Base-by-base conservation (phyloP, 2,329 filamentous ascomycete species). In the Penicillium sp. region DNA sequence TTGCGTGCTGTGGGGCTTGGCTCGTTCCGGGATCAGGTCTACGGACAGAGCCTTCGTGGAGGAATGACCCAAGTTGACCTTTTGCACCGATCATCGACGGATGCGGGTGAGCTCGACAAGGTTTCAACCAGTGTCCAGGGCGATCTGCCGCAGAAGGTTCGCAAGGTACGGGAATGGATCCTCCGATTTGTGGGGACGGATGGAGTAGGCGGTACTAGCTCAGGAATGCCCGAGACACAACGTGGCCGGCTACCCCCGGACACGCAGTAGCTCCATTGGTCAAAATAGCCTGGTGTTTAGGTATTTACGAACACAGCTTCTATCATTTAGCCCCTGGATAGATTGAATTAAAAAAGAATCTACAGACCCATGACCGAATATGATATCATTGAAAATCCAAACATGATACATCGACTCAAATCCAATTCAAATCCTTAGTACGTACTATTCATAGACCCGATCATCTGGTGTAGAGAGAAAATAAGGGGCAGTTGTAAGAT, bases 1-100 rank as follows among this genome's bases (percentile, higher is more conserved):
- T 70, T 96, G 57, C 86, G 87, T 55, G 92, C 93, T 65, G 86
- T 96, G 7, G 91, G 89, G 1, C 79, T 98, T 51, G 85, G 86
- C 52, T 85, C 86, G 4, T 98, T 93, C 71, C 83, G 83, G 51
- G 84, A 86, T 47, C 87, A 84, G 65, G 93, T 97, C 0, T 92
- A 95, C 66, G 93, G 93, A 0, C 90, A 96, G 71, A 95, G 89
- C 68, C 76, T 97, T 60, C 84, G 89, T 27, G 84, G 84, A 61
- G 85, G 86, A 8, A 82, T 90, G 65, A 93, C 90, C 4, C 85
- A 82, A 59, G 77, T 93, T 26, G 82, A 87, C 60, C 75, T 96
- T 44, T 74, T 96, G 19, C 85, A 85, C 65, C 81, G 85, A 22
- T 80, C 75, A 58, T 68, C 83, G 9, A 80, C 69, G 37, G 86